Conservation (phyloP, 2,329 filamentous ascomycete species). For the Curvularia verruculosa region DNA sequence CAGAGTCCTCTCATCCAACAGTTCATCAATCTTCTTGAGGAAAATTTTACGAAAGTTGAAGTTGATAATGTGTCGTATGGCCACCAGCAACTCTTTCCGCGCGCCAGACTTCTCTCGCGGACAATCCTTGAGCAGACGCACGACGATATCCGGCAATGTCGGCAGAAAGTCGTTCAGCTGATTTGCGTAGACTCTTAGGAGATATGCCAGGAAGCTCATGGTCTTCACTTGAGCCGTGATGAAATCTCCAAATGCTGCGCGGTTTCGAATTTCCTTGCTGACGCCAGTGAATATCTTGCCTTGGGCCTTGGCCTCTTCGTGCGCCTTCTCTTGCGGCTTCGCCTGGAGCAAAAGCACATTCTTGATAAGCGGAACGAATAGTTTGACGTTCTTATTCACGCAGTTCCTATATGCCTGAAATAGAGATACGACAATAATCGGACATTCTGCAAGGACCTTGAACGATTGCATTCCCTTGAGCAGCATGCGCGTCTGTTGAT, state of each 20-base stretch:
- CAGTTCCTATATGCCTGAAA: constrained; percentile 89
- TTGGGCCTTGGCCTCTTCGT: constrained; percentile 79
- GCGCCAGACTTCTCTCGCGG: constrained; percentile 92
- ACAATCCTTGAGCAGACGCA: constrained; percentile 89
- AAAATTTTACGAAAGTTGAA: constrained; percentile 98
- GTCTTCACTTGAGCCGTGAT: constrained; percentile 99
- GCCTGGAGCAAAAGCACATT: constrained; percentile 86
- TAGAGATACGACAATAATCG: constrained; percentile 97
- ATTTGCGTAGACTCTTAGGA: constrained; percentile 84
- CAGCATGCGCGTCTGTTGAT: constrained; percentile 79
- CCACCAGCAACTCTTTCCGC: constrained; percentile 92
- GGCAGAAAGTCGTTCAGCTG: constrained; percentile 88
- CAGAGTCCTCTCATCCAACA: constrained; percentile 90
- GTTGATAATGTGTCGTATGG: constrained; percentile 97
- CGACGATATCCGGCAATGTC: constrained; percentile 84
- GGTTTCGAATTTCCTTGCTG: constrained; percentile 89
- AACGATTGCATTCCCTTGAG: constrained; percentile 98
- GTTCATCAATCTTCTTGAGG: constrained; percentile 88
- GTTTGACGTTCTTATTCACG: constrained; percentile 83
- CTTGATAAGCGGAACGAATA: constrained; percentile 94
- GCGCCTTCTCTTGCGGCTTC: constrained; percentile 89
- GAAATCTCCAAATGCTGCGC: constrained; percentile 93
- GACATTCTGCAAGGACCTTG: constrained; percentile 96
- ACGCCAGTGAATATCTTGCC: constrained; percentile 90
- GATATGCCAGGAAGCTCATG: constrained; percentile 96